Conservation (phyloP, 2,329 filamentous ascomycete genomes). For the Dactylellina haptotyla region DNA sequence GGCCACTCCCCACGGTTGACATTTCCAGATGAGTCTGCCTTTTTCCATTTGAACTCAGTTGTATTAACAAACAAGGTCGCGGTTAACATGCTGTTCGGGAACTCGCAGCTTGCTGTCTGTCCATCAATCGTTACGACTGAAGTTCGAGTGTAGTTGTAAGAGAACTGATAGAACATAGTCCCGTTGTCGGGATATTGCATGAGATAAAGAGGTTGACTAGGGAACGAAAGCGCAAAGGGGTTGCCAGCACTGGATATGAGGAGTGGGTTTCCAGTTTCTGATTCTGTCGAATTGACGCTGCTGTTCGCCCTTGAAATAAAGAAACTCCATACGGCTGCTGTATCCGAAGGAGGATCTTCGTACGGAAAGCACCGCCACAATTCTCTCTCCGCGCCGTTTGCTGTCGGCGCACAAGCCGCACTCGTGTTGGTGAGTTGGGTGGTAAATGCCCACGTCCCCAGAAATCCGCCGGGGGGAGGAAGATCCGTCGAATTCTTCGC, state of each 20-base stretch:
- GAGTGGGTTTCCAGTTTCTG: conserved; percentile 23
- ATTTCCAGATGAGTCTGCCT: conserved; percentile 6
- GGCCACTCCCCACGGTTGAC: conserved; percentile 45
- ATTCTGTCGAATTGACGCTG: conserved; percentile 11
- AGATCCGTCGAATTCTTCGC: conserved; percentile 40
- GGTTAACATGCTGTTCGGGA: conserved; percentile 38
- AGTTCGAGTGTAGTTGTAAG: conserved; percentile 39
- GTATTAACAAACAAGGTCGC: conserved; percentile 39
- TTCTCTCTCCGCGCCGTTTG: conserved; percentile 22
- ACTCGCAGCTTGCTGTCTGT: conserved; percentile 27
- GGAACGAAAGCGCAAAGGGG: conserved; percentile 25
- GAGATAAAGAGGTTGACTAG: conserved; percentile 29
- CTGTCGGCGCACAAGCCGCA: conserved; percentile 29
- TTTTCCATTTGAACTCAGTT: conserved; percentile 23
- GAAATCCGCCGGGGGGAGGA: conserved; percentile 35
- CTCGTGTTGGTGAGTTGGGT: conserved; percentile 29
- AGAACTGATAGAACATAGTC: conserved; percentile 40
- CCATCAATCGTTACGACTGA: conserved; percentile 16
- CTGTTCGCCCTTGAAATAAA: conserved; percentile 22
- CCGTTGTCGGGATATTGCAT: conserved; percentile 22
- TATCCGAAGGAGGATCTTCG: conserved; percentile 25
- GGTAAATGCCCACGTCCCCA: conserved; percentile 39
- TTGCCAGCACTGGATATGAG: conserved; percentile 33
- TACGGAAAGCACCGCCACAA: conserved; percentile 45
- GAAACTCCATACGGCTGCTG: conserved; percentile 37